These are phyloP conservation scores for Micromonas commoda DNA, from an alignment of 139 green algal species.

Conservation along the genomic window DNA sequence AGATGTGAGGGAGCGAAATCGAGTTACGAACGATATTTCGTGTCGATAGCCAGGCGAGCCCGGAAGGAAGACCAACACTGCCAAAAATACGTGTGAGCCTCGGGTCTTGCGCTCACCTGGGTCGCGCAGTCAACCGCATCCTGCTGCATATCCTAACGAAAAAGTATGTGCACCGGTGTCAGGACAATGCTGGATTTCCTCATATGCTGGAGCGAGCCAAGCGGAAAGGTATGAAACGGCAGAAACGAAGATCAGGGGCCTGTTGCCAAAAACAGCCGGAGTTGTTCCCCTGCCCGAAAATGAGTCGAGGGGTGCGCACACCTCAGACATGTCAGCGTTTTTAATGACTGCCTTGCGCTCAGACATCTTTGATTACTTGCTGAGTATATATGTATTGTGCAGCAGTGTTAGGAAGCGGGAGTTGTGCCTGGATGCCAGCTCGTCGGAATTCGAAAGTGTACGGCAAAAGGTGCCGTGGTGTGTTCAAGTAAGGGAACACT, in stretches of 20 bases:
- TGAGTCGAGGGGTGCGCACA: background rate
- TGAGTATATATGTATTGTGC: background rate
- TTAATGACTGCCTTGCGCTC: constrained; percentile 80
- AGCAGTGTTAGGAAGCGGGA: background rate
- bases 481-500: no score
- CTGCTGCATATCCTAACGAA: constrained; percentile 73
- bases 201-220: no score
- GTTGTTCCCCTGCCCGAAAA: no score
- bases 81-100: background rate
- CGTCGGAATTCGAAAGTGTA: no score
- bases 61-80: background rate
- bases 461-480: no score
- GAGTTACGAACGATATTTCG: no score
- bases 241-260: background rate
- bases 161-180: background rate
- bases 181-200: background rate
- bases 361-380: constrained; percentile 42
- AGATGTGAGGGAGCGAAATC: no score
- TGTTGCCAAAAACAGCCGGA: no score
- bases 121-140: constrained; percentile 82
- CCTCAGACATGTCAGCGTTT: constrained; percentile 88
- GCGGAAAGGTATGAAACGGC: background rate
- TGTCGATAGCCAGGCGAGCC: no score
- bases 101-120: constrained; percentile 51
- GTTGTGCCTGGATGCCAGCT: no score